Conservation (phyloP, 2,329 filamentous ascomycete genomes). For the Acephala macrosclerotiorum region DNA sequence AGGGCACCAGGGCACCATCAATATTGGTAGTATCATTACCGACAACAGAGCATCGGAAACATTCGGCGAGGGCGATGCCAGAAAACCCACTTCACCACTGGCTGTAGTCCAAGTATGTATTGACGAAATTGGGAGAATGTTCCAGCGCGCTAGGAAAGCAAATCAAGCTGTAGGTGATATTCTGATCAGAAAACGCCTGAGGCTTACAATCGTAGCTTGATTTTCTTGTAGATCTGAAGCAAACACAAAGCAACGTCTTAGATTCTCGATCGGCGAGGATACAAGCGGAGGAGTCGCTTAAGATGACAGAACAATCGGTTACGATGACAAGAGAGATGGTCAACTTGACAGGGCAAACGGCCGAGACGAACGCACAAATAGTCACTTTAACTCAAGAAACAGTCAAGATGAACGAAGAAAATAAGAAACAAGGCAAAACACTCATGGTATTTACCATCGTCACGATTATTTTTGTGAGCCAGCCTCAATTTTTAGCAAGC, state of each 20-base stretch:
- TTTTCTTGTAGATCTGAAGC: slow-evolving; percentile 52
- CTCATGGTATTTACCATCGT: slow-evolving; percentile 56
- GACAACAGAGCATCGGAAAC: neutral
- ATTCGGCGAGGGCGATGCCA: slow-evolving; percentile 12
- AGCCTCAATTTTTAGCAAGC: neutral
- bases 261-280: slow-evolving; percentile 51
- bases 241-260: slow-evolving; percentile 54
- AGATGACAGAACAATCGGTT: neutral
- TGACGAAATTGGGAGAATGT: neutral
- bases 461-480: slow-evolving; percentile 54
- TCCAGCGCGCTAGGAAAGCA: slow-evolving; percentile 7
- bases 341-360: neutral
- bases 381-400: neutral
- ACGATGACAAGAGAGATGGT: neutral
- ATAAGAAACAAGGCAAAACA: slow-evolving; percentile 35
- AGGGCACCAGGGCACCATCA: no score
- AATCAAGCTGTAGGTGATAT: slow-evolving; percentile 25
- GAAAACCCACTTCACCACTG: neutral
- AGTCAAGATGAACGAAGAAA: slow-evolving; percentile 5
- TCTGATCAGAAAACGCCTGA: neutral
- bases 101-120: neutral
- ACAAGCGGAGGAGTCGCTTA: slow-evolving; percentile 42
- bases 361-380: neutral
- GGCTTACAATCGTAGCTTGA: slow-evolving; percentile 20
- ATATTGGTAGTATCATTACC: no score